phyloP scores from a whole-genome alignment of 768 basidiomycete genomes.

The Pulveroboletus ravenelii region DNA sequence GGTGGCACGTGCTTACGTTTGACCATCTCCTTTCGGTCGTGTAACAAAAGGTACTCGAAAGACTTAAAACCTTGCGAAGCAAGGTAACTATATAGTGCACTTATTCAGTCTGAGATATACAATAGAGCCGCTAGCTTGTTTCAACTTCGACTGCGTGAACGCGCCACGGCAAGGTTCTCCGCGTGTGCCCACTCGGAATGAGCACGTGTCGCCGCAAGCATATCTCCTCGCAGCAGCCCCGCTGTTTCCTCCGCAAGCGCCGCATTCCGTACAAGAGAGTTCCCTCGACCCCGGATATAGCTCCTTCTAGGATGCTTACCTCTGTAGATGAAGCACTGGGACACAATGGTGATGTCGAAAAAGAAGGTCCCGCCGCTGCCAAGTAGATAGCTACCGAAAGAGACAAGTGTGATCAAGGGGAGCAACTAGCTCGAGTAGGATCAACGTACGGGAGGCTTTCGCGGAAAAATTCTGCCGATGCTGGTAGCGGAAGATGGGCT shows the following conservation, averaged over 20 bases:
- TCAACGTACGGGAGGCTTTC: constrained; percentile 80
- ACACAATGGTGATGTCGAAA: constrained; percentile 89
- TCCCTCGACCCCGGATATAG: constrained; percentile 23
- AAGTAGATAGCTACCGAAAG: constrained; percentile 62
- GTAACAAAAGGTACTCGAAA: not conserved
- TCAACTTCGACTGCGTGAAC: constrained; percentile 39
- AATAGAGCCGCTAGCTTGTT: not conserved
- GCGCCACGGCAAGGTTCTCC: constrained; percentile 17
- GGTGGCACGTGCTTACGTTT: constrained; percentile 16
- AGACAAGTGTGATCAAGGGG: not conserved
- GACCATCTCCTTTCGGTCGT: not conserved
- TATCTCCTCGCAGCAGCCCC: constrained; percentile 43
- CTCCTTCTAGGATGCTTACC: constrained; percentile 37
- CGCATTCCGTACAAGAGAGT: constrained; percentile 23
- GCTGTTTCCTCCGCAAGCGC: constrained; percentile 45
- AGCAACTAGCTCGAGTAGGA: not conserved
- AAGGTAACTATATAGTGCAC: not conserved
- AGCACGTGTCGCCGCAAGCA: constrained; percentile 27
- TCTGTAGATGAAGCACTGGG: constrained; percentile 78
- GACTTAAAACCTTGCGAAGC: no score
- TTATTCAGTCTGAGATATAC: constrained; percentile 2
- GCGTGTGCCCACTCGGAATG: constrained; percentile 23
- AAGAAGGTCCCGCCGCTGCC: constrained; percentile 91
- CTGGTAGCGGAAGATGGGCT: constrained; percentile 50
- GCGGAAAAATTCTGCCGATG: constrained; percentile 60